Percentiles rank a stretch among this genome's conserved stretches.
Conservation (phyloP, 116 monocot species). For the Phalaenopsis hybrid region DNA sequence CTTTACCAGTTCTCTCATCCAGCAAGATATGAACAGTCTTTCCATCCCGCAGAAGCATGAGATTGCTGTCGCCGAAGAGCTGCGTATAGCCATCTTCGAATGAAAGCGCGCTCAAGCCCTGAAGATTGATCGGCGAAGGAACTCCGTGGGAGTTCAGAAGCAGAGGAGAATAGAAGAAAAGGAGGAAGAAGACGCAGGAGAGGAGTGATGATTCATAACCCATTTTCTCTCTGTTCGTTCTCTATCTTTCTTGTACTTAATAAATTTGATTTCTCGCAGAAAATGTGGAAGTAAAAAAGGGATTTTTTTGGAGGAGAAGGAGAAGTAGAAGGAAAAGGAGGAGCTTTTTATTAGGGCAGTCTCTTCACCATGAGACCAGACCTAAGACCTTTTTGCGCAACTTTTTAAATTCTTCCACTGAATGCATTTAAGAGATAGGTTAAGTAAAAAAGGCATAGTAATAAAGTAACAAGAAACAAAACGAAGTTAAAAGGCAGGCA, state of each 20-base stretch:
- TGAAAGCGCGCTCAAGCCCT: constrained; percentile 24
- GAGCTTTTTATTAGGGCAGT: background rate
- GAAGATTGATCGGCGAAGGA: constrained; percentile 12
- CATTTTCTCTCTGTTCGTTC: background rate
- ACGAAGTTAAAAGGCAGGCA: no score
- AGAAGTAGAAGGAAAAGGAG: background rate
- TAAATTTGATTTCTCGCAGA: background rate
- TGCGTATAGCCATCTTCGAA: constrained; percentile 85
- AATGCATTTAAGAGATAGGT: background rate
- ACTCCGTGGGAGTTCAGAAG: background rate
- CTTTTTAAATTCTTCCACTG: background rate
- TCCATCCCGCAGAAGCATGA: constrained; percentile 64
- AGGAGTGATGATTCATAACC: background rate
- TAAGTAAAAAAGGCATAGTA: background rate
- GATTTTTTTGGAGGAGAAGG: background rate
- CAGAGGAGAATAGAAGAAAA: constrained; percentile 1
- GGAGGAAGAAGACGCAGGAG: background rate
- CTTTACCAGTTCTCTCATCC: constrained; percentile 65
- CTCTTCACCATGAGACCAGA: background rate
- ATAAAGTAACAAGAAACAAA: no score
- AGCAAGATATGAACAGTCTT: constrained; percentile 78
- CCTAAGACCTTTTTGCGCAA: background rate
- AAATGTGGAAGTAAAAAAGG: background rate
- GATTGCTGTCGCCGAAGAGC: constrained; percentile 83
- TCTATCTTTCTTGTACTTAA: no score